Conservation (phyloP, 164 flowering plant genomes). For the Cinnamomum chago region DNA sequence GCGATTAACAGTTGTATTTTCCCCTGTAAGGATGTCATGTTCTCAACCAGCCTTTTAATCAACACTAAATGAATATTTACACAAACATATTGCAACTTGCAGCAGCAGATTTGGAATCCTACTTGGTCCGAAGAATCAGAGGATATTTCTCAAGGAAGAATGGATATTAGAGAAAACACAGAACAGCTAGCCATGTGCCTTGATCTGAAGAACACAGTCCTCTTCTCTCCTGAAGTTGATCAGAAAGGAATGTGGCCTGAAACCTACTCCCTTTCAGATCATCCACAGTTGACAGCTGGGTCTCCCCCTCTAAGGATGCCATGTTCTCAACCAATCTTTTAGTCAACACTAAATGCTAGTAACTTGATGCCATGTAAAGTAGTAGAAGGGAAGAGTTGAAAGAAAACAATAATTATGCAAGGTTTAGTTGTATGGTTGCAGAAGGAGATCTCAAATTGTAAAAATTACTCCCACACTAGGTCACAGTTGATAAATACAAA, state of each 20-base stretch:
- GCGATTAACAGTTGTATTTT: conserved; percentile 85
- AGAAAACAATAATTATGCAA: too few species aligned
- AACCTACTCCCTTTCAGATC: conserved; percentile 88
- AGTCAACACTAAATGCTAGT: neutral
- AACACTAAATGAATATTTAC: neutral
- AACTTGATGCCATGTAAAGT: too few species aligned
- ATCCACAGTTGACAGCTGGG: conserved; percentile 81
- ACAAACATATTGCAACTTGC: conserved; percentile 15
- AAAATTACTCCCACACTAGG: too few species aligned
- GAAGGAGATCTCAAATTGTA: too few species aligned
- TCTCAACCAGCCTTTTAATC: conserved; percentile 29
- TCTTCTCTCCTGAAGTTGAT: conserved; percentile 83
- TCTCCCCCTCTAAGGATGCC: conserved; percentile 85
- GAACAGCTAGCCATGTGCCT: conserved; percentile 52
- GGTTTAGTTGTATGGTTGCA: too few species aligned
- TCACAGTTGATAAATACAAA: too few species aligned
- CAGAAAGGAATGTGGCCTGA: conserved; percentile 94
- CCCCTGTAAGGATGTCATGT: conserved; percentile 81
- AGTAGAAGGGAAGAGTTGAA: too few species aligned
- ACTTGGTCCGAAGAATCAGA: conserved; percentile 39
- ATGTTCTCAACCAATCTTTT: conserved; percentile 38
- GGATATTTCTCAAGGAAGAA: conserved; percentile 12
- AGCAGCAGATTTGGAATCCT: conserved; percentile 77
- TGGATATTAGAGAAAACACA: conserved; percentile 6
- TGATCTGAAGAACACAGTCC: conserved; percentile 79